Base-by-base conservation (phyloP, 1,139 yeast species). In the Blastobotrys capitulatus region DNA sequence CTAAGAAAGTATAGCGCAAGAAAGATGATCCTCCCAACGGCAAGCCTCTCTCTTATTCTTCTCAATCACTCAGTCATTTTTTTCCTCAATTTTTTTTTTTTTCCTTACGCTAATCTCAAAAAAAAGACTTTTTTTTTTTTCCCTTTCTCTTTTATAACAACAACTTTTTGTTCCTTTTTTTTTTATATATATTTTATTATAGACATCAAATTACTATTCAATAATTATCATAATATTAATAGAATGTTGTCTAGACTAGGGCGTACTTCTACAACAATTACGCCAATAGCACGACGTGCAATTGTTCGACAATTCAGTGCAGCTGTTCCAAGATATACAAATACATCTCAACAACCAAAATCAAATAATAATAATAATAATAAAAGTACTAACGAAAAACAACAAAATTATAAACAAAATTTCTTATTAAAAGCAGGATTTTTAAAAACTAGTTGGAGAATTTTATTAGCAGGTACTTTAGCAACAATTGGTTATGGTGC, bases 401-500 rank as follows among this genome's bases (percentile, higher is more conserved):
- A 22, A 16, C 25, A 16, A 37, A 19, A 8, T 8, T 4, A n/a
- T 19, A 37, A 7, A 19, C n/a, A n/a, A n/a, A n/a, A n/a, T n/a
- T n/a, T n/a, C n/a, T 20, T 26, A n/a, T 20, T 13, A 37, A 26
- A 37, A 12, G 40, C 19, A 36, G 40, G 26, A 27, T 10, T 37
- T 19, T 37, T 25, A 16, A 29, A 29, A 29, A 44, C 45, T 2
- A 26, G 61, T 25, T 65, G 70, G 70, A 53, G 70, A 29, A 48
- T 62, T 38, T 60, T 69, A 26, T 63, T 65, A 50, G 52, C 59
- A 19, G 58, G 69, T 16, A 57, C 59, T 8, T 37, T 67, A 16
- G 62, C 59, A n/a, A 63, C 64, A 22, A 42, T 64, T 8, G 70
- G 60, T 6, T 60, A 59, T 51, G 56, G 61, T 46, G 70, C 66